These are phyloP conservation scores for Boeremia exigua DNA, from an alignment of 2,329 filamentous ascomycete species.

Conservation along the genomic window DNA sequence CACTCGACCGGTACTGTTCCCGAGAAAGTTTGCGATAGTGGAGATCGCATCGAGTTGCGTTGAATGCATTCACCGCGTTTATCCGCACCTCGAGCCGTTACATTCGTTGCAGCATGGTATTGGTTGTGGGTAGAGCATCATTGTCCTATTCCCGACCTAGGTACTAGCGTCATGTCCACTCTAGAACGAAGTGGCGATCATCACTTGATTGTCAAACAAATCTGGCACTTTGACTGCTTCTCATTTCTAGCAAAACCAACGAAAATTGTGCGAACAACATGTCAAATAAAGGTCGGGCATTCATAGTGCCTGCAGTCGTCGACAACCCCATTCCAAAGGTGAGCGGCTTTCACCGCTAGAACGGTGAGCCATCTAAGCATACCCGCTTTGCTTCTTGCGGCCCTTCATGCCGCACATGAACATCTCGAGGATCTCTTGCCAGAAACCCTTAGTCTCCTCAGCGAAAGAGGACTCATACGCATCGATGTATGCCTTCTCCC, in stretches of 20 bases:
- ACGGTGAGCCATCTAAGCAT: neutral
- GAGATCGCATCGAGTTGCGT: neutral
- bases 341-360: neutral
- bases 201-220: neutral
- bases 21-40: neutral
- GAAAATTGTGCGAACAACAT: neutral
- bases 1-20: constrained; percentile 1
- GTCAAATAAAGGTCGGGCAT: neutral
- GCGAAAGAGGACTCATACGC: constrained; percentile 36
- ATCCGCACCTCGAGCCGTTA: neutral
- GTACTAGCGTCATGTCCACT: neutral
- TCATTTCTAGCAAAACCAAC: neutral
- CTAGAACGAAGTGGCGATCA: neutral
- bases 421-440: constrained; percentile 35
- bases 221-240: neutral
- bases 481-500: constrained; percentile 53
- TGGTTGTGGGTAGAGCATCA: neutral
- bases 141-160: neutral
- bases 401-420: constrained; percentile 20
- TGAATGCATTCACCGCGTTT: neutral
- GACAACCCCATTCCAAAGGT: neutral
- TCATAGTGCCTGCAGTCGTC: neutral
- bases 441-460: constrained; percentile 32
- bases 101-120: neutral
- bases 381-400: constrained; percentile 11